These are phyloP conservation scores for Arabidopsis suecica DNA, from an alignment of 345 rosid genomes.

Conservation along the genomic window DNA sequence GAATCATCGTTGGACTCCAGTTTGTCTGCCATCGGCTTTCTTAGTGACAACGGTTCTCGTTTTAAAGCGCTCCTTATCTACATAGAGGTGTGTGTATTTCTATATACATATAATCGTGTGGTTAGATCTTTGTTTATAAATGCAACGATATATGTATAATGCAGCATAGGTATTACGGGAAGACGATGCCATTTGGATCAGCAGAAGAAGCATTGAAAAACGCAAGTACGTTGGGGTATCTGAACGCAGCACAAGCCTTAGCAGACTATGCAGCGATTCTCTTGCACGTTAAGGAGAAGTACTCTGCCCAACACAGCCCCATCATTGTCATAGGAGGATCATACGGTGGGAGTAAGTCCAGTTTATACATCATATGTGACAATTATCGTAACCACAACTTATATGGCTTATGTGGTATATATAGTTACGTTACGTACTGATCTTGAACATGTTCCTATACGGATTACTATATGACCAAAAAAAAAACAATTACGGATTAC, in stretches of 20 bases:
- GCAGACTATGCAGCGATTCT: constrained; percentile 65
- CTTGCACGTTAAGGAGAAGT: constrained; percentile 49
- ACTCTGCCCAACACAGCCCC: constrained; percentile 52
- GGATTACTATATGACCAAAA: too few relatives aligned
- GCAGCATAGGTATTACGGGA: constrained; percentile 65
- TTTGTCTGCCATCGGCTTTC: constrained; percentile 36
- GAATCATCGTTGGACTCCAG: constrained; percentile 48
- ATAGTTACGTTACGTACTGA: not conserved
- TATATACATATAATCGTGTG: too few relatives aligned
- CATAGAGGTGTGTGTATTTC: constrained; percentile 46
- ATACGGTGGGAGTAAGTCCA: constrained; percentile 73
- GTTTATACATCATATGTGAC: not conserved
- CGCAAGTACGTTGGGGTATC: constrained; percentile 56
- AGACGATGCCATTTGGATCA: constrained; percentile 59
- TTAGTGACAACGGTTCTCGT: constrained; percentile 48
- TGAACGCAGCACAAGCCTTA: constrained; percentile 62
- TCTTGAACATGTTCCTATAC: not conserved
- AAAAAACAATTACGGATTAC: too few relatives aligned
- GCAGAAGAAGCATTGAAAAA: constrained; percentile 53
- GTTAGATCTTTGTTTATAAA: too few relatives aligned
- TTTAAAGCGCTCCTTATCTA: constrained; percentile 51
- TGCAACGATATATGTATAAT: too few relatives aligned
- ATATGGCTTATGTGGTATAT: constrained; percentile 1
- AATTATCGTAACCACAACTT: not conserved
- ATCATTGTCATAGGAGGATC: constrained; percentile 76